These are phyloP conservation scores for Talaromyces sp. DNA, from an alignment of 2,329 filamentous ascomycete genomes.

Conservation along the genomic window DNA sequence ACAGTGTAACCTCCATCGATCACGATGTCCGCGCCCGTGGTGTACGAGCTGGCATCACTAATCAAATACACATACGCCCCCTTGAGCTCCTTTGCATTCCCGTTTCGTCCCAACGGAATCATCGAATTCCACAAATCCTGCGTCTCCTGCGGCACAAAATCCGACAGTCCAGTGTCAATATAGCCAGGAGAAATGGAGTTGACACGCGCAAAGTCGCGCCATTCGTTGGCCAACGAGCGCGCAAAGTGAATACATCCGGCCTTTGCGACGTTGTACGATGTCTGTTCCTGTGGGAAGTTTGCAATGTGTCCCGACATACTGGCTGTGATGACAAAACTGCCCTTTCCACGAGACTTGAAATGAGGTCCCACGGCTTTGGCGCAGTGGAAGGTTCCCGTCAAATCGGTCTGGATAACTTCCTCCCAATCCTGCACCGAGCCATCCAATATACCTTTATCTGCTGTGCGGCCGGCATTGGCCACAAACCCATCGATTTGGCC, in stretches of 20 bases:
- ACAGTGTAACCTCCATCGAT: conserved; percentile 51
- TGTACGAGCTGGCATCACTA: conserved; percentile 49
- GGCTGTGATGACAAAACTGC: conserved; percentile 65
- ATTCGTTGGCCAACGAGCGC: conserved; percentile 64
- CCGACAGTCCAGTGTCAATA: conserved; percentile 64
- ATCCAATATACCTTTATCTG: conserved; percentile 65
- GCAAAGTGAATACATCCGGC: conserved; percentile 65
- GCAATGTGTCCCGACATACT: conserved; percentile 58
- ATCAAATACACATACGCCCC: conserved; percentile 53
- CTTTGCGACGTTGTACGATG: conserved; percentile 64
- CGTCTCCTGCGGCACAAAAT: conserved; percentile 59
- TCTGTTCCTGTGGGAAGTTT: conserved; percentile 63
- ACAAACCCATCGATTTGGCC: conserved; percentile 66
- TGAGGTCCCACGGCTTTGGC: conserved; percentile 83
- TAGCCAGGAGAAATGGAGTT: conserved; percentile 67
- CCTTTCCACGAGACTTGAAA: conserved; percentile 64
- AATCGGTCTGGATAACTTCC: conserved; percentile 77
- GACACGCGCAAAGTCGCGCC: conserved; percentile 66
- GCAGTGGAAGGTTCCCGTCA: conserved; percentile 82
- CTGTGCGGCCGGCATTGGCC: conserved; percentile 68
- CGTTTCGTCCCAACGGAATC: conserved; percentile 60
- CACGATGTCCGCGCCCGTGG: conserved; percentile 47
- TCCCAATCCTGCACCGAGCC: conserved; percentile 68
- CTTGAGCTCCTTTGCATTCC: conserved; percentile 64
- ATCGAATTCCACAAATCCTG: conserved; percentile 59